Evolutionary conservation across 2,329 filamentous ascomycete species (phyloP).

Genomic region (Hypoxylon sp.): DNA sequence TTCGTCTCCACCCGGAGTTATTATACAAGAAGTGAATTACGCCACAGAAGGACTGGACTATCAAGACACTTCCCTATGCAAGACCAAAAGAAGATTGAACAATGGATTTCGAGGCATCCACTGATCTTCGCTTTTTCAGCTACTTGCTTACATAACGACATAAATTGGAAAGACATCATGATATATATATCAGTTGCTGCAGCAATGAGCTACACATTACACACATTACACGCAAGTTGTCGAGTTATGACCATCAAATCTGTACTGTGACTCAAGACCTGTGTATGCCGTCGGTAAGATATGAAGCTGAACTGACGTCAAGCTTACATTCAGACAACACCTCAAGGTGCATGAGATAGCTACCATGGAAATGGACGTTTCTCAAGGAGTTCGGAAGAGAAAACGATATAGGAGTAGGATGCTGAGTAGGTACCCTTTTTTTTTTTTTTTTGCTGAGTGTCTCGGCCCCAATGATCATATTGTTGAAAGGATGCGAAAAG

Average conservation of each 20-base stretch:
- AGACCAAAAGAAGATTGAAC: neutral
- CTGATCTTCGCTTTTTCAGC: neutral
- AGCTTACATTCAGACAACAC: conserved; percentile 7
- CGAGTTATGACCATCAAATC: neutral
- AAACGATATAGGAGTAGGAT: neutral
- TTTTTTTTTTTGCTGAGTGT: conserved; percentile 30
- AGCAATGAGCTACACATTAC: neutral
- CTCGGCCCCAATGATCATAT: conserved; percentile 27
- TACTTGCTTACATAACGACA: neutral
- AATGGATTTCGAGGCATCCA: neutral
- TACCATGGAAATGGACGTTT: neutral
- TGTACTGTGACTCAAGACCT: neutral
- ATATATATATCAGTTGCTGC: neutral
- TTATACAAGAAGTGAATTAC: neutral
- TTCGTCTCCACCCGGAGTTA: neutral
- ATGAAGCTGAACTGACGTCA: conserved; percentile 32
- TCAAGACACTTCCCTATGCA: neutral
- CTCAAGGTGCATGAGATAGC: conserved; percentile 3
- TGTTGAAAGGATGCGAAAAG: conserved; percentile 7
- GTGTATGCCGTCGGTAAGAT: neutral
- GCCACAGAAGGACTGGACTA: neutral
- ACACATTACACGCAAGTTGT: neutral
- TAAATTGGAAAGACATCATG: neutral
- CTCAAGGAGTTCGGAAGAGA: neutral
- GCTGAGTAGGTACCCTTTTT: neutral